Evolutionary conservation across 768 basidiomycete species (phyloP).

Genomic region (Trametes elegans): DNA sequence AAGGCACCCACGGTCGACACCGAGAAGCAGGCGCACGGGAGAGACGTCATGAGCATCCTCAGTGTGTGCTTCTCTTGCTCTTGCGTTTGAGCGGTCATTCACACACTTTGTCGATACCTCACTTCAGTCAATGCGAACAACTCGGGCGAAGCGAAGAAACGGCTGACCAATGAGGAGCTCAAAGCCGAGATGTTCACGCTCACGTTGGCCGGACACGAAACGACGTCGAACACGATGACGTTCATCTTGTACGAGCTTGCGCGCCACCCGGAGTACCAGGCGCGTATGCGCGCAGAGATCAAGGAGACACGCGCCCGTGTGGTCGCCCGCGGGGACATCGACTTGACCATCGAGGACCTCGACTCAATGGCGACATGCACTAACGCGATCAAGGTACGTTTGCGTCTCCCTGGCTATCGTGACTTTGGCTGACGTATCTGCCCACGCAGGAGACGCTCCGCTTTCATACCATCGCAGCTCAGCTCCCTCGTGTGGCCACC

Average conservation of each 20-base stretch:
- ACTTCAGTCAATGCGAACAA: conserved; percentile 19
- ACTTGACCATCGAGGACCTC: conserved; percentile 18
- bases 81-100: too few species aligned
- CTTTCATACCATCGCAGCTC: conserved; percentile 18
- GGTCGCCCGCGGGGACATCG: not conserved
- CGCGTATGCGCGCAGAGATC: conserved; percentile 18
- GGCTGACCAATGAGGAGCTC: conserved; percentile 17
- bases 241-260: conserved; percentile 17
- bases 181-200: conserved; percentile 20
- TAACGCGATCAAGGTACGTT: conserved; percentile 15
- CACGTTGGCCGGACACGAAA: conserved; percentile 18
- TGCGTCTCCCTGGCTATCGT: too few species aligned
- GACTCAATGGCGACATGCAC: conserved; percentile 1
- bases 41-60: conserved; percentile 24
- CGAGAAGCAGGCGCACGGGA: conserved; percentile 10
- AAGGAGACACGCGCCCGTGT: not conserved
- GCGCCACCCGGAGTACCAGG: conserved; percentile 9
- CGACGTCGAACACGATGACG: conserved; percentile 13
- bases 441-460: conserved; percentile 23
- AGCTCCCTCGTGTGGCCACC: conserved; percentile 20
- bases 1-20: not conserved
- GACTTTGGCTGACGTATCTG: not conserved
- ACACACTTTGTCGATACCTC: not conserved
- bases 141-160: conserved; percentile 12
- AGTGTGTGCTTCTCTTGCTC: not conserved